Base-by-base conservation (phyloP, 176 grass and related monocot species). In the Elaeis guineensis region DNA sequence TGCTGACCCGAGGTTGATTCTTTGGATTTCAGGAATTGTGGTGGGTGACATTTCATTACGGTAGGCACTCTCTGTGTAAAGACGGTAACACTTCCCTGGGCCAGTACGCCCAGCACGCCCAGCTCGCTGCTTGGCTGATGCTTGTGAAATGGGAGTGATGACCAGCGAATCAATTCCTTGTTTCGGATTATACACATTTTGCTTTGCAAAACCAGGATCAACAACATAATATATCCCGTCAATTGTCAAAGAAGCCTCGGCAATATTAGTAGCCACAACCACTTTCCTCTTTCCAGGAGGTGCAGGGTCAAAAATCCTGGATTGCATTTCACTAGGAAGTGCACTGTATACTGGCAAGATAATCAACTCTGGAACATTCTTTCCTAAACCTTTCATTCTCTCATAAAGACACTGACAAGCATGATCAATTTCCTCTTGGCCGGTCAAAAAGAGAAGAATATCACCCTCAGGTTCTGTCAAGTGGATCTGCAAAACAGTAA, bases 141-240 rank as follows among this genome's bases (percentile, higher is more conserved):
- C 91, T 71, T 96, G 91, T 17, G 91, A 96, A 61, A 96, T 96
- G 24, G 86, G 91, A 69, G 91, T 96, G 57, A 96, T 90, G 57
- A 96, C 77, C 63, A 96, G 61, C 4, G 86, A 90, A 78, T 96
- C 91, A 7, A 96, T 80, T 16, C 91, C 91, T 49, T 87, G 86
- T 72, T 96, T 96, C 21, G 91, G 82, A 63, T 96, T 96, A 53
- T 96, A 96, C 17, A 90, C 86, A 72, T 96, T 96, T 39, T 86
- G 80, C 59, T 96, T 96, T 17, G 91, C 86, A 39, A 96, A 96
- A 58, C 91, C 91, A 61, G 91, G 86, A 75, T 96, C 91, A 4
- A 96, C 81, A 50, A 96, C 91, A 74, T 96, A 96, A 67, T 84
- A 96, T 60, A 96, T 96, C 18, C 91, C 91, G 52, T 96, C 91